phyloP scores from a whole-genome alignment of 805 yeast species.

The Phaffomyces antillensis region DNA sequence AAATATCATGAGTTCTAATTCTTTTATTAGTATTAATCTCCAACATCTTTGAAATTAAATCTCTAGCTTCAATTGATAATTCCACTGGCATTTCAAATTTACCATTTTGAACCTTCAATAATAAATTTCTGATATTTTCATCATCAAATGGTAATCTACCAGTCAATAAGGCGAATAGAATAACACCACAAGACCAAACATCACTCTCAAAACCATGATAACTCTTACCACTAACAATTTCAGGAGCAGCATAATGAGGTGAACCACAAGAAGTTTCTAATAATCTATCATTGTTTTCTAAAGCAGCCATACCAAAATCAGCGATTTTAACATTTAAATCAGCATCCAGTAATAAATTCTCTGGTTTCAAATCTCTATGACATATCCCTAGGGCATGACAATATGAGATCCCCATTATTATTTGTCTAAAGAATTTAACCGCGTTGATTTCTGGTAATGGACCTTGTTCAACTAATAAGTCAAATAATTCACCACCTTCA shows the following conservation, averaged over 20 bases:
- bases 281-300: slow-evolving; percentile 62
- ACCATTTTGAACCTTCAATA: slow-evolving; percentile 73
- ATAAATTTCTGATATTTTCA: slow-evolving; percentile 62
- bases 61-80: slow-evolving; percentile 57
- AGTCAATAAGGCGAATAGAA: slow-evolving; percentile 67
- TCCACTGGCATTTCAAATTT: slow-evolving; percentile 63
- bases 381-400: slow-evolving; percentile 77
- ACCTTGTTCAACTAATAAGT: slow-evolving; percentile 60
- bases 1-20: slow-evolving; percentile 58
- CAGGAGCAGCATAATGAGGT: slow-evolving; percentile 87
- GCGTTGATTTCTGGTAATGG: slow-evolving; percentile 70
- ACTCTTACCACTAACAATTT: slow-evolving; percentile 68
- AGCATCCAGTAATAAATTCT: slow-evolving; percentile 63
- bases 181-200: slow-evolving; percentile 86
- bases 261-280: slow-evolving; percentile 82
- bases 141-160: slow-evolving; percentile 84
- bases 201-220: slow-evolving; percentile 84
- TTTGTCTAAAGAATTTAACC: slow-evolving; percentile 68
- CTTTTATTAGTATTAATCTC: slow-evolving; percentile 66
- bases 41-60: slow-evolving; percentile 57
- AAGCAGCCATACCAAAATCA: slow-evolving; percentile 87
- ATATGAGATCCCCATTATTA: slow-evolving; percentile 70
- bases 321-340: slow-evolving; percentile 69
- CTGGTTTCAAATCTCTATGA: slow-evolving; percentile 80
- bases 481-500: slow-evolving; percentile 84